These are phyloP conservation scores for Aeschynomene evenia DNA, from an alignment of 306 rosid species.

Conservation along the genomic window DNA sequence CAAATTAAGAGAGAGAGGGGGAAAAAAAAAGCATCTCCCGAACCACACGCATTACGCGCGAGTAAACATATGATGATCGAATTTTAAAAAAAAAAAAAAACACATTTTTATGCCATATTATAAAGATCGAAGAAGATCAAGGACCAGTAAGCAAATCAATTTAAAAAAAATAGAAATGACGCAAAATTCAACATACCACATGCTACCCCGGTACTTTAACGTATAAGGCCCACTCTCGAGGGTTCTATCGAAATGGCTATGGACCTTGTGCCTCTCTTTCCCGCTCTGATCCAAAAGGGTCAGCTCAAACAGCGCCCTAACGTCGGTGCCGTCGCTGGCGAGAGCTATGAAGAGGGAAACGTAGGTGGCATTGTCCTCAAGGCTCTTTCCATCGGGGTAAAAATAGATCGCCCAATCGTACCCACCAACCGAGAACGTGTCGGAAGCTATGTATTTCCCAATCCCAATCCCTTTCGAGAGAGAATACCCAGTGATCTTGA, in stretches of 20 bases:
- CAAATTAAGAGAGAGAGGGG: too few relatives aligned
- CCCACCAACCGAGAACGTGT: constrained; percentile 77
- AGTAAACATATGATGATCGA: neutral
- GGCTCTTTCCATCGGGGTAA: constrained; percentile 88
- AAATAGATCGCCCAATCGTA: constrained; percentile 90
- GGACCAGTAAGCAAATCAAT: neutral
- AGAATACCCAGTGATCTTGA: constrained; percentile 77
- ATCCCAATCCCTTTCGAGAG: constrained; percentile 77
- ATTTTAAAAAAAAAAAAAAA: too few relatives aligned
- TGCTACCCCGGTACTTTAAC: constrained; percentile 87
- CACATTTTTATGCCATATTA: neutral
- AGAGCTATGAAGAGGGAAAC: constrained; percentile 88
- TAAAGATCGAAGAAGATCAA: neutral
- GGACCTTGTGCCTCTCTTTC: constrained; percentile 85
- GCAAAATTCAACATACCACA: constrained; percentile 57
- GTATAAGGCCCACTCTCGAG: constrained; percentile 89
- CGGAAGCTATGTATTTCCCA: constrained; percentile 75
- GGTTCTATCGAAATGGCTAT: constrained; percentile 85
- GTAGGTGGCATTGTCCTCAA: constrained; percentile 76
- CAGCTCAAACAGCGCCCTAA: constrained; percentile 80
- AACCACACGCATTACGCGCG: neutral
- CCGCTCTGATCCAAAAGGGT: constrained; percentile 96
- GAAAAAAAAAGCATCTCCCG: neutral
- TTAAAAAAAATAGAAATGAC: neutral
- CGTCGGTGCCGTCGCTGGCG: constrained; percentile 87